Conservation (phyloP, 73 alveolate genomes). For the Symbiodinium natans region DNA sequence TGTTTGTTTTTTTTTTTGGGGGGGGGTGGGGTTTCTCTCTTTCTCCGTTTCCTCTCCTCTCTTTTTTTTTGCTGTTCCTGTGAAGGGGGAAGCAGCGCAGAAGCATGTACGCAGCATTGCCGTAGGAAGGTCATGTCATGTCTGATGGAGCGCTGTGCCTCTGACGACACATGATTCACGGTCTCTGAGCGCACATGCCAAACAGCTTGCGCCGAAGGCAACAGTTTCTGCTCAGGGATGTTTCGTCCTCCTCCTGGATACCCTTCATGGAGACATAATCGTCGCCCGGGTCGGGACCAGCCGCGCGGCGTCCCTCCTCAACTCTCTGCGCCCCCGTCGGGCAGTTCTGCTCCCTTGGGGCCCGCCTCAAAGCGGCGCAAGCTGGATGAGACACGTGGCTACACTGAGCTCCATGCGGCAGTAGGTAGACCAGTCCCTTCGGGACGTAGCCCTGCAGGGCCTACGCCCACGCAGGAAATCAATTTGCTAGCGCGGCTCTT, state of each 20-base stretch:
- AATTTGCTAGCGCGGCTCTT: background rate
- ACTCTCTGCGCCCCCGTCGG: background rate
- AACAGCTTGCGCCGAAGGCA: no score
- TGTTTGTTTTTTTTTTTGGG: no score
- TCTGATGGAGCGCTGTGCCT: no score
- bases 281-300: background rate
- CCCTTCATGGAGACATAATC: background rate
- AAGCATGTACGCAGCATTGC: no score
- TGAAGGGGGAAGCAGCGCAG: no score
- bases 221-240: background rate
- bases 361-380: background rate
- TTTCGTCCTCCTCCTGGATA: background rate
- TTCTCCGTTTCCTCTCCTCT: no score
- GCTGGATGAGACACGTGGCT: background rate
- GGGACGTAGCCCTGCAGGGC: conserved; percentile 18
- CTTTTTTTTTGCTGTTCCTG: background rate
- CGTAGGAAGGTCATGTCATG: no score
- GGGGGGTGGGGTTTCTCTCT: no score
- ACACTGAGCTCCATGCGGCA: background rate
- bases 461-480: conserved; percentile 22
- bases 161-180: no score
- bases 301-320: conserved; percentile 29
- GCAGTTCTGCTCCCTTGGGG: background rate
- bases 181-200: no score
- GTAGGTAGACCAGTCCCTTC: background rate